Conservation (phyloP, 2,329 filamentous ascomycete genomes). For the Fusarium haematococcum region DNA sequence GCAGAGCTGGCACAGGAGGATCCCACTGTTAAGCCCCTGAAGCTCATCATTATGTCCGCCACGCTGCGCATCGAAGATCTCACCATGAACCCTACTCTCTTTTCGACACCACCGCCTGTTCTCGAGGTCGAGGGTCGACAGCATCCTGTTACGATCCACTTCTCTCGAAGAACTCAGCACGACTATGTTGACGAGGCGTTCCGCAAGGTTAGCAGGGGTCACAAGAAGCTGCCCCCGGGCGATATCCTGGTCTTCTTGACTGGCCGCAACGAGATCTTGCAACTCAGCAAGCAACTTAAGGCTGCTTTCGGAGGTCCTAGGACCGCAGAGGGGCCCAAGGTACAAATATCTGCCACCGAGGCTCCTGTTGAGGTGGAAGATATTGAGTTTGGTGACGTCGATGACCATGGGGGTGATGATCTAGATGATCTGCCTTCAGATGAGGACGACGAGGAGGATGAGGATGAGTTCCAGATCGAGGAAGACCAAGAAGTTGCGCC, state of each 20-base stretch:
- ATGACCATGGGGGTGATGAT: conserved; percentile 72
- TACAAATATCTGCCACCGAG: conserved; percentile 81
- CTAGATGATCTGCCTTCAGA: conserved; percentile 71
- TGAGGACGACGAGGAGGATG: conserved; percentile 67
- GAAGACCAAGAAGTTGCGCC: conserved; percentile 70
- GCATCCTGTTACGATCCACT: conserved; percentile 90
- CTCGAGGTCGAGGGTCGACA: conserved; percentile 93
- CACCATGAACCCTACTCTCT: conserved; percentile 84
- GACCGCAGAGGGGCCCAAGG: conserved; percentile 70
- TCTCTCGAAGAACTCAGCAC: conserved; percentile 81
- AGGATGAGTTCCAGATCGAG: conserved; percentile 78
- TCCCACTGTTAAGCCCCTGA: conserved; percentile 79
- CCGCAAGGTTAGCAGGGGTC: conserved; percentile 86
- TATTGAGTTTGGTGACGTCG: conserved; percentile 79
- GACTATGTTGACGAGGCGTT: conserved; percentile 95
- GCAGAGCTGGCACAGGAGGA: conserved; percentile 80
- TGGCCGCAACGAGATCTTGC: conserved; percentile 89
- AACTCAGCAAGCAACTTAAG: conserved; percentile 83
- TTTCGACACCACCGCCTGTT: conserved; percentile 82
- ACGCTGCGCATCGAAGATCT: conserved; percentile 93
- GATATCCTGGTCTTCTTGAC: conserved; percentile 96
- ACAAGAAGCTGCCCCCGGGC: conserved; percentile 89
- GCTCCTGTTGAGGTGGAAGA: conserved; percentile 87
- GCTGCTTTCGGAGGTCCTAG: conserved; percentile 71
- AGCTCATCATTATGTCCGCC: conserved; percentile 98